These are phyloP conservation scores for Gleditsia sinensis DNA, from an alignment of 306 rosid genomes.

Conservation along the genomic window DNA sequence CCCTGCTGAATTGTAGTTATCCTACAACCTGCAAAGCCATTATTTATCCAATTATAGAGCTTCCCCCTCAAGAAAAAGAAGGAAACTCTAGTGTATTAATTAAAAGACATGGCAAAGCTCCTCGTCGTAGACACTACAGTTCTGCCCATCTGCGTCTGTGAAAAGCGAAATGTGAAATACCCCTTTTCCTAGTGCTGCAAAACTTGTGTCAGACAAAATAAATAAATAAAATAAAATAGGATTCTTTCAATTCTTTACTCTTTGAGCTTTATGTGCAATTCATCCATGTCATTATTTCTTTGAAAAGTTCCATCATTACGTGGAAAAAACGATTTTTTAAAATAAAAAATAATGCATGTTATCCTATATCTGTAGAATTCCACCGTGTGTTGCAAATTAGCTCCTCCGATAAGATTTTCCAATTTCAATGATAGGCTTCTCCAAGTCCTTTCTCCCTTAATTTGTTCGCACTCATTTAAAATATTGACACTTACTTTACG, in stretches of 20 bases:
- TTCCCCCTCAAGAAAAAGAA: background rate
- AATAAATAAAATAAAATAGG: constrained; percentile 17
- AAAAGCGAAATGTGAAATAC: constrained; percentile 43
- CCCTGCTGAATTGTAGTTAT: background rate
- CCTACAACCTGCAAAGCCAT: background rate
- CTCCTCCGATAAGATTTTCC: constrained; percentile 8
- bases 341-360: background rate
- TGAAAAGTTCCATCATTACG: constrained; percentile 44
- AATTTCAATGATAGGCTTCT: background rate
- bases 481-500: background rate
- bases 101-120: background rate
- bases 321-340: constrained; percentile 30
- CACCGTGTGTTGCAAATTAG: background rate
- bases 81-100: background rate
- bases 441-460: background rate
- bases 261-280: constrained; percentile 31
- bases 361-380: background rate
- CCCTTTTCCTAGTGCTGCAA: constrained; percentile 35
- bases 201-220: constrained; percentile 37
- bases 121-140: constrained; percentile 2
- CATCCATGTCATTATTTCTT: constrained; percentile 35
- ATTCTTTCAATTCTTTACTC: constrained; percentile 32
- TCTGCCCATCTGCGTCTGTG: constrained; percentile 27
- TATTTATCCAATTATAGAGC: too few species aligned
- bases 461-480: background rate